phyloP scores from a whole-genome alignment of 2,329 filamentous ascomycete genomes.

The Talaromyces islandicus region DNA sequence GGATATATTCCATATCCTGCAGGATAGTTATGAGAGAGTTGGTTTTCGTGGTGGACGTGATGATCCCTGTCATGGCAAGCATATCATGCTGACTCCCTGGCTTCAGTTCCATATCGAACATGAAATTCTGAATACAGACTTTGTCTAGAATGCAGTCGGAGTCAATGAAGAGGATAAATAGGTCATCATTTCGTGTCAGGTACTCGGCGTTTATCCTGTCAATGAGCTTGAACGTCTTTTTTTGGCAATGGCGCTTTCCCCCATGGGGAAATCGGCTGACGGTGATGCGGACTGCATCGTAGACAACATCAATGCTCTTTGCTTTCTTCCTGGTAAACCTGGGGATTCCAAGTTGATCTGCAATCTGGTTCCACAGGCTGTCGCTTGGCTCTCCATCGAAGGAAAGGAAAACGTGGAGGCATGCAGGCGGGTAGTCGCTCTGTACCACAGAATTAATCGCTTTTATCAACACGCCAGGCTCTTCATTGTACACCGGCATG shows the following conservation, averaged over 20 bases:
- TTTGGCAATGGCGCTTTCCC: slow-evolving; percentile 90
- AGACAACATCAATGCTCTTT: slow-evolving; percentile 82
- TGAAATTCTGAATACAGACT: slow-evolving; percentile 91
- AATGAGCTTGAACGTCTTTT: slow-evolving; percentile 85
- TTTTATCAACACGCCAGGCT: slow-evolving; percentile 73
- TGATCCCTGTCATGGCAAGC: slow-evolving; percentile 96
- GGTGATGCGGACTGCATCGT: slow-evolving; percentile 76
- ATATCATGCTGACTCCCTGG: slow-evolving; percentile 87
- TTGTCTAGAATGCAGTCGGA: slow-evolving; percentile 92
- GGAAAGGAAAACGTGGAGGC: slow-evolving; percentile 90
- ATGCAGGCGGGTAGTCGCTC: slow-evolving; percentile 86
- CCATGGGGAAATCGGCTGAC: slow-evolving; percentile 89
- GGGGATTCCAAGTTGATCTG: slow-evolving; percentile 77
- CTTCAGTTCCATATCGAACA: slow-evolving; percentile 97
- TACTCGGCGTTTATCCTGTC: slow-evolving; percentile 89
- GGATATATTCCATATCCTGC: slow-evolving; percentile 97
- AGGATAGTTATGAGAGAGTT: slow-evolving; percentile 85
- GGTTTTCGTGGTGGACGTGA: slow-evolving; percentile 85
- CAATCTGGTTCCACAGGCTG: slow-evolving; percentile 80
- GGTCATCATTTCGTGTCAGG: slow-evolving; percentile 76
- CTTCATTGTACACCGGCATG: slow-evolving; percentile 95
- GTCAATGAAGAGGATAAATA: slow-evolving; percentile 96
- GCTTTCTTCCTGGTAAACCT: slow-evolving; percentile 52
- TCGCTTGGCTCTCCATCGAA: slow-evolving; percentile 90
- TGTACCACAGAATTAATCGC: slow-evolving; percentile 89